A percentile compares a stretch with the other conserved stretches of the same genome.
Conservation (phyloP, 2,329 filamentous ascomycete species). For the Aspergillus persii region DNA sequence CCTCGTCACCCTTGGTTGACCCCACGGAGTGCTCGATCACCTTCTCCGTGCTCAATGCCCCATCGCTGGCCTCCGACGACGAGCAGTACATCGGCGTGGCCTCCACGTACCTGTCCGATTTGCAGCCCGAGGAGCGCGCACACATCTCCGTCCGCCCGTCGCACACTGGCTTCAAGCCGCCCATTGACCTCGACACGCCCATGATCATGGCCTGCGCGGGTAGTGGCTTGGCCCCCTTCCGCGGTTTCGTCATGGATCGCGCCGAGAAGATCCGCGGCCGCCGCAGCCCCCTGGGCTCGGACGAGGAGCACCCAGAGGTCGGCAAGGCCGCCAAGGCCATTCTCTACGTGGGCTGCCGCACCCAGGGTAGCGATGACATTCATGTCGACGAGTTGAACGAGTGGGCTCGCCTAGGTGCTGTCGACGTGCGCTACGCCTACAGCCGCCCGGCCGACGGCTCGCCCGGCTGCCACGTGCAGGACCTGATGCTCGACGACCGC, state of each 20-base stretch:
- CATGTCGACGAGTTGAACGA: slow-evolving; percentile 33
- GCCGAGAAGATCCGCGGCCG: slow-evolving; percentile 39
- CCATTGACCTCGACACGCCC: slow-evolving; percentile 31
- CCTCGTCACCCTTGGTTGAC: slow-evolving; percentile 66
- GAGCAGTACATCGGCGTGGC: slow-evolving; percentile 58
- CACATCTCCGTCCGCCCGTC: slow-evolving; percentile 38
- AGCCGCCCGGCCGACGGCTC: slow-evolving; percentile 49
- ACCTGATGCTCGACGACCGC: slow-evolving; percentile 50
- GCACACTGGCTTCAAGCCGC: slow-evolving; percentile 37
- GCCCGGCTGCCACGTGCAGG: slow-evolving; percentile 54
- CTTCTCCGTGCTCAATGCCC: slow-evolving; percentile 62
- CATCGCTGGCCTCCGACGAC: slow-evolving; percentile 41
- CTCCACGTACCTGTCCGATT: slow-evolving; percentile 58
- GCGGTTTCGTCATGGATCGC: slow-evolving; percentile 63
- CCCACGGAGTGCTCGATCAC: slow-evolving; percentile 62
- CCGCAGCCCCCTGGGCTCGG: slow-evolving; percentile 14
- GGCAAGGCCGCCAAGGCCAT: slow-evolving; percentile 32
- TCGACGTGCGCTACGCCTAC: slow-evolving; percentile 62
- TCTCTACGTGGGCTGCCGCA: slow-evolving; percentile 38
- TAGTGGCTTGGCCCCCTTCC: slow-evolving; percentile 61
- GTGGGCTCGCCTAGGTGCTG: slow-evolving; percentile 63
- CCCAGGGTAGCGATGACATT: slow-evolving; percentile 35
- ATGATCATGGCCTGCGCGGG: slow-evolving; percentile 42
- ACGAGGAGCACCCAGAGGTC: slow-evolving; percentile 8
- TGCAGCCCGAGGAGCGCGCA: slow-evolving; percentile 30